phyloP scores from a whole-genome alignment of 192 early-diverging fungal species.

The Entrophospora sp. region DNA sequence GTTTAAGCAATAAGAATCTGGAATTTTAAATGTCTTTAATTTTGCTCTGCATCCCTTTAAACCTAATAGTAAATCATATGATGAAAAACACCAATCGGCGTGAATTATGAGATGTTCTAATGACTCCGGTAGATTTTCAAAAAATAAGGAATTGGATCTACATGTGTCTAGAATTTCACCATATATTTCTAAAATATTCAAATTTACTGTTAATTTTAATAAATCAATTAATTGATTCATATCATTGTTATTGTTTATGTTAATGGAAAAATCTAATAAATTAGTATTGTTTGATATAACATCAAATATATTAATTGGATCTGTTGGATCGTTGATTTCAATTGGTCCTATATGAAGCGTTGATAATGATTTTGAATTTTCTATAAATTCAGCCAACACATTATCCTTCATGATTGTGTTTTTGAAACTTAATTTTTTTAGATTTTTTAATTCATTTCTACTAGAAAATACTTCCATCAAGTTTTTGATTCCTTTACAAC shows the following conservation, averaged over 20 bases:
- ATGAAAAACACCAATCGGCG: neutral
- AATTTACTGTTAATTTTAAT: neutral
- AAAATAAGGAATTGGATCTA: neutral
- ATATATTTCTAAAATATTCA: neutral
- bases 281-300: neutral
- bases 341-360: neutral
- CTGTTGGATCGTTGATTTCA: neutral
- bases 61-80: neutral
- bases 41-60: neutral
- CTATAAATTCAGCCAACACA: neutral
- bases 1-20: neutral
- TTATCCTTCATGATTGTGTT: neutral
- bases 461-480: neutral
- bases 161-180: neutral
- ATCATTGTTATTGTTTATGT: neutral
- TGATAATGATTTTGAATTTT: neutral
- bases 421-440: neutral
- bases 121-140: neutral
- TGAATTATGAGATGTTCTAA: conserved; percentile 1
- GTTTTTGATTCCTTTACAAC: neutral
- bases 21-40: neutral
- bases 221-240: no score
- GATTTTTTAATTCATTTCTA: neutral
- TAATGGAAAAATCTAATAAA: neutral
- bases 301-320: neutral